Percentiles rank a stretch among this genome's conserved stretches.
phyloP scores from a whole-genome alignment of 345 rosid species.

The Citrus cavaleriei region DNA sequence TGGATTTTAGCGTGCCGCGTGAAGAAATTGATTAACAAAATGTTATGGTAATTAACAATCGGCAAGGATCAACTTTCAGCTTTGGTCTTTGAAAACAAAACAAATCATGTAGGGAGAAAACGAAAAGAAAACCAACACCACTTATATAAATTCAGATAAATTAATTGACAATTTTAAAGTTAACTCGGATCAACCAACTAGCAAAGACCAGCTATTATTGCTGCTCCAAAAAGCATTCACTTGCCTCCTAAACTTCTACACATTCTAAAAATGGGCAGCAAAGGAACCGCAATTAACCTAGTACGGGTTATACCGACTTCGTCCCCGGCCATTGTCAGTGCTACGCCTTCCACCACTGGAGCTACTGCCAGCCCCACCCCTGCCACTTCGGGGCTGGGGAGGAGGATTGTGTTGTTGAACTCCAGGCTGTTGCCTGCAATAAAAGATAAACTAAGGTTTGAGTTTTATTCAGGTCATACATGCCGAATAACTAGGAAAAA shows the following conservation, averaged over 20 bases:
- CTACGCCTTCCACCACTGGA: conserved; percentile 54
- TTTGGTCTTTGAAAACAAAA: too few species aligned
- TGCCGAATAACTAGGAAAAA: neutral
- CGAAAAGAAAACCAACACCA: too few species aligned
- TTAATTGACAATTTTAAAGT: neutral
- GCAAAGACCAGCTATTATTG: neutral
- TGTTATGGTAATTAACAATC: neutral
- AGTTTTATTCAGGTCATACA: neutral
- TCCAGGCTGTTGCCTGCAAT: conserved; percentile 80
- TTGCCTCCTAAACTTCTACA: neutral
- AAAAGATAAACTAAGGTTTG: conserved; percentile 5
- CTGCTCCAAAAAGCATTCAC: neutral
- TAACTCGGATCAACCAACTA: neutral
- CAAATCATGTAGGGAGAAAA: too few species aligned
- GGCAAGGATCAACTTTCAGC: too few species aligned
- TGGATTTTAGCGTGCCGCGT: neutral
- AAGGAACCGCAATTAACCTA: conserved; percentile 13
- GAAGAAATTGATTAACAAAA: neutral
- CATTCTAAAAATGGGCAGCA: neutral
- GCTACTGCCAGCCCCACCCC: conserved; percentile 48
- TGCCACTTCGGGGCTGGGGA: conserved; percentile 40
- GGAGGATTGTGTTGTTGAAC: conserved; percentile 48
- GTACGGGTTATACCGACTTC: conserved; percentile 74
- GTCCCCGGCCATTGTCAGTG: conserved; percentile 54
- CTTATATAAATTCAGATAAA: neutral